Percentiles rank a stretch among this genome's conserved stretches.
These are phyloP conservation scores for Diaporthe sp. DNA, from an alignment of 2,329 filamentous ascomycete species.

Conservation along the genomic window DNA sequence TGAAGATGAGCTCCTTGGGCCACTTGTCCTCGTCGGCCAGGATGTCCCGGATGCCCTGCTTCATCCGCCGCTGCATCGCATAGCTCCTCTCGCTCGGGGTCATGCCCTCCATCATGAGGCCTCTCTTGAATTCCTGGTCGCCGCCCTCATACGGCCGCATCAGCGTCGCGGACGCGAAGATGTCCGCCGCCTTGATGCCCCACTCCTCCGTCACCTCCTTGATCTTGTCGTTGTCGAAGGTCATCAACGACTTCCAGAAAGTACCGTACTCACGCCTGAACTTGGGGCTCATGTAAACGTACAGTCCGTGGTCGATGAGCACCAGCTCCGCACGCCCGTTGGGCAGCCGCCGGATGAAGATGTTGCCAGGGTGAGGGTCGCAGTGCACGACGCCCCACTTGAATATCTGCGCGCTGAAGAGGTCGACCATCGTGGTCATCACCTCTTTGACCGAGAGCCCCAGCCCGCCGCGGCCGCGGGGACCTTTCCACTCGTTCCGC, in stretches of 20 bases:
- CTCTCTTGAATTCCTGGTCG: slow-evolving; percentile 74
- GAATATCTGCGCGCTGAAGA: slow-evolving; percentile 99
- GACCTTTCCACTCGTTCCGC: slow-evolving; percentile 83
- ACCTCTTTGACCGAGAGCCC: slow-evolving; percentile 87
- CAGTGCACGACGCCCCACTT: slow-evolving; percentile 96
- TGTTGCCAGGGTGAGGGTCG: slow-evolving; percentile 97
- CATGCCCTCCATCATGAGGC: slow-evolving; percentile 73
- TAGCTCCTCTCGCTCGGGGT: slow-evolving; percentile 82
- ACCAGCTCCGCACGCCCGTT: slow-evolving; percentile 90
- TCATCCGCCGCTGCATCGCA: slow-evolving; percentile 89
- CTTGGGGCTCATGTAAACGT: slow-evolving; percentile 87
- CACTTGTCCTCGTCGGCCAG: slow-evolving; percentile 89
- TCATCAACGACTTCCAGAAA: slow-evolving; percentile 95
- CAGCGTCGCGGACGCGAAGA: slow-evolving; percentile 92
- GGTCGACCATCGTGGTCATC: slow-evolving; percentile 96
- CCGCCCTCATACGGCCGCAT: slow-evolving; percentile 93
- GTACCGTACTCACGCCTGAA: slow-evolving; percentile 89
- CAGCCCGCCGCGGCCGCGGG: slow-evolving; percentile 80
- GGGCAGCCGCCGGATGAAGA: slow-evolving; percentile 90
- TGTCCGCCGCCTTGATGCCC: slow-evolving; percentile 90
- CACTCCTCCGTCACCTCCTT: slow-evolving; percentile 79
- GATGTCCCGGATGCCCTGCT: slow-evolving; percentile 76
- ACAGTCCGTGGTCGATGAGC: slow-evolving; percentile 96
- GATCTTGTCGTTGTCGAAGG: slow-evolving; percentile 90
- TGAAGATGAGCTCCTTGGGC: slow-evolving; percentile 92